Conservation (phyloP, 805 yeast genomes). For the Hyphopichia homilentoma region DNA sequence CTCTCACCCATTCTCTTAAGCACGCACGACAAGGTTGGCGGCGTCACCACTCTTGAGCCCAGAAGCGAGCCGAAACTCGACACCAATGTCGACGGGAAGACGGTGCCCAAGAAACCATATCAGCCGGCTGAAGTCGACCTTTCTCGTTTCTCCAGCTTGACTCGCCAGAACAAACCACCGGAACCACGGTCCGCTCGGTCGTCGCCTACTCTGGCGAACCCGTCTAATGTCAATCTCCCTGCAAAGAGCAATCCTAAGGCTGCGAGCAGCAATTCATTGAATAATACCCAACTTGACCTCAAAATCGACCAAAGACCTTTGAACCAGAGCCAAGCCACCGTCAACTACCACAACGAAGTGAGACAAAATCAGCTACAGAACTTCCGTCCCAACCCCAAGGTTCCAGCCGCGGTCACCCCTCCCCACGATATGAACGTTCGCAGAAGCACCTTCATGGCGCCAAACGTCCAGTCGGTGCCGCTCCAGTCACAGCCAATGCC, state of each 20-base stretch:
- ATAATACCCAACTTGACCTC: too few species aligned
- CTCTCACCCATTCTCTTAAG: constrained; percentile 42
- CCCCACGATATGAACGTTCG: constrained; percentile 20
- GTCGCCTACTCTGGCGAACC: neutral
- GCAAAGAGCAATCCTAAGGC: neutral
- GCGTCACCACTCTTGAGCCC: too few species aligned
- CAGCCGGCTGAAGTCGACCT: constrained; percentile 46
- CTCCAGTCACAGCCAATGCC: constrained; percentile 1
- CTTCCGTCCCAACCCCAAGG: constrained; percentile 4
- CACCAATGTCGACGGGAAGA: neutral
- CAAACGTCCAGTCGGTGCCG: constrained; percentile 1
- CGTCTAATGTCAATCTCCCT: neutral
- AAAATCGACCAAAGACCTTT: constrained; percentile 1
- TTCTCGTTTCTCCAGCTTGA: constrained; percentile 40
- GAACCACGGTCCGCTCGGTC: neutral
- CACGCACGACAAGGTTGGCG: too few species aligned
- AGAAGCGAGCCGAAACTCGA: too few species aligned
- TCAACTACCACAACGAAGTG: constrained; percentile 15
- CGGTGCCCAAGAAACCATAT: constrained; percentile 24
- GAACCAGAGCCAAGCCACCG: constrained; percentile 5
- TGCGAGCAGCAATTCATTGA: too few species aligned
- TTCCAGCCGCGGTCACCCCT: constrained; percentile 23
- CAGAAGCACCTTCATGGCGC: constrained; percentile 6
- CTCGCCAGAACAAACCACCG: constrained; percentile 35
- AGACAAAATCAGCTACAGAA: constrained; percentile 11